These are phyloP conservation scores for Caryopteris hybrid DNA, from an alignment of 305 asterid species.

Conservation along the genomic window DNA sequence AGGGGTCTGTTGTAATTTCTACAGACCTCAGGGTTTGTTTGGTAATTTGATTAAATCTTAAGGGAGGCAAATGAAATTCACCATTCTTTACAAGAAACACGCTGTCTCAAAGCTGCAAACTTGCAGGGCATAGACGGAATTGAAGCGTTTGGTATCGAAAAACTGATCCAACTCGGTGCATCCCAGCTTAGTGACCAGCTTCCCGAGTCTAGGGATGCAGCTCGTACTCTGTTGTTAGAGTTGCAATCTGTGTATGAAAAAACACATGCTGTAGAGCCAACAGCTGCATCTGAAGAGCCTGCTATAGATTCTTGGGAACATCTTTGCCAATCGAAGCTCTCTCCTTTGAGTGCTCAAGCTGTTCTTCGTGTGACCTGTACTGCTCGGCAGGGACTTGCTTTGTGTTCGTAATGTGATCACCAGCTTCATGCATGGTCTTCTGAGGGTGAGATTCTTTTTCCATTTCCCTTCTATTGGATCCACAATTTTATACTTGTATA, in stretches of 20 bases:
- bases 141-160: conserved; percentile 66
- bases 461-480: conserved; percentile 20
- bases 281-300: conserved; percentile 34
- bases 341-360: conserved; percentile 81
- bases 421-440: conserved; percentile 12
- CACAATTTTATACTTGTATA: conserved; percentile 51
- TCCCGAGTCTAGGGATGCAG: conserved; percentile 89
- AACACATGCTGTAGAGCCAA: conserved; percentile 22
- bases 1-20: too few species aligned
- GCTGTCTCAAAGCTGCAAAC: neutral
- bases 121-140: conserved; percentile 70
- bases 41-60: too few species aligned
- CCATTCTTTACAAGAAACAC: too few species aligned
- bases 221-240: conserved; percentile 67
- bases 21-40: too few species aligned
- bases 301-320: conserved; percentile 55
- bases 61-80: too few species aligned
- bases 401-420: conserved; percentile 38
- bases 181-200: conserved; percentile 82
- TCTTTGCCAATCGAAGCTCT: conserved; percentile 71
- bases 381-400: conserved; percentile 46
- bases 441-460: conserved; percentile 21
- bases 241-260: conserved; percentile 54
- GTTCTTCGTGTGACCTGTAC: conserved; percentile 74
- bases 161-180: conserved; percentile 64